These are phyloP conservation scores for Trichoderma oligosporum DNA, from an alignment of 2,329 filamentous ascomycete genomes.

Conservation along the genomic window DNA sequence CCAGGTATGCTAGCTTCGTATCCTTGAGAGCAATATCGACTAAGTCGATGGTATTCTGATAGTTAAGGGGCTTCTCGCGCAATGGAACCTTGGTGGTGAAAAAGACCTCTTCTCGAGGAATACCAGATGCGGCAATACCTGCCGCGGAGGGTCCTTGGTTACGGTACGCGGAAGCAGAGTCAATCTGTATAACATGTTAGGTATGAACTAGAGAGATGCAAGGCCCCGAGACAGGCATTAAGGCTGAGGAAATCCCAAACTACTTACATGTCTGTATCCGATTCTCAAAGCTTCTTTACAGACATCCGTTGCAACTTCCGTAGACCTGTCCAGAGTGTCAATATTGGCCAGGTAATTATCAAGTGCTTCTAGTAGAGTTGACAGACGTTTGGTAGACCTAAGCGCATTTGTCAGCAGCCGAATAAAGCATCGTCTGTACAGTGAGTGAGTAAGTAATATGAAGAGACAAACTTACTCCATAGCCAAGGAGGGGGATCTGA, in stretches of 20 bases:
- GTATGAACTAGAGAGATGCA: no score
- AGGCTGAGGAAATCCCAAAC: not conserved
- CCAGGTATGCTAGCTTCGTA: conserved; percentile 62
- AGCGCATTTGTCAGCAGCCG: no score
- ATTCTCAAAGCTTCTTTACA: conserved; percentile 45
- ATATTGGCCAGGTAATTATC: not conserved
- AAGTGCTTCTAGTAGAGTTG: not conserved
- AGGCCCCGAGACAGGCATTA: not conserved
- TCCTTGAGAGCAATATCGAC: conserved; percentile 61
- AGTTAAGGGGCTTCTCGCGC: conserved; percentile 42
- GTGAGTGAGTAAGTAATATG: not conserved
- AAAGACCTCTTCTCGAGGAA: conserved; percentile 49
- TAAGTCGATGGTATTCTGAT: conserved; percentile 60
- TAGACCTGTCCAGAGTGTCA: conserved; percentile 26
- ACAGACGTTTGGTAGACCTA: conserved; percentile 54
- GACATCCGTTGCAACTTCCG: conserved; percentile 33
- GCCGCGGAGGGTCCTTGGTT: conserved; percentile 50
- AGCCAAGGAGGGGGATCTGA: conserved; percentile 50
- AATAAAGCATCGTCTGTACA: no score
- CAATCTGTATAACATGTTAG: conserved; percentile 37
- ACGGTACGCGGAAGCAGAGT: conserved; percentile 50
- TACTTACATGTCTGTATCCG: conserved; percentile 52
- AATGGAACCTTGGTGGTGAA: conserved; percentile 55
- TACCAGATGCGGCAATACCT: conserved; percentile 39
- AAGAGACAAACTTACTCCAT: conserved; percentile 43